A percentile compares a stretch with the other conserved stretches of the same genome.
Conservation (phyloP, 1,284 basidiomycete genomes). For the Marasmius fiardii region DNA sequence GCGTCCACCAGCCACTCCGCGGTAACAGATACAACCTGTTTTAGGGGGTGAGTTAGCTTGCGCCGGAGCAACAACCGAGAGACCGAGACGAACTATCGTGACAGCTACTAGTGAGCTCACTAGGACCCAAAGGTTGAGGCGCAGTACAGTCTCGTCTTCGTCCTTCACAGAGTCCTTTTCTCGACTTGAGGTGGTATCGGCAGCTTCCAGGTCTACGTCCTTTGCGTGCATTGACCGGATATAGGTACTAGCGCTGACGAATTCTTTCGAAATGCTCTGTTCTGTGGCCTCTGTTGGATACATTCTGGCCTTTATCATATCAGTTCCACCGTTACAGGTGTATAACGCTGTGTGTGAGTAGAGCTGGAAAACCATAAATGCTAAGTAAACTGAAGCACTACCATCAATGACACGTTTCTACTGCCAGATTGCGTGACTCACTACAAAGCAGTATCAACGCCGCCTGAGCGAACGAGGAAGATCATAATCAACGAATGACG, state of each 20-base stretch:
- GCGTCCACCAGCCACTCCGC: slow-evolving; percentile 84
- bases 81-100: slow-evolving; percentile 63
- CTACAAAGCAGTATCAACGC: slow-evolving; percentile 80
- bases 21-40: slow-evolving; percentile 45
- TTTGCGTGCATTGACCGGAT: too few species aligned
- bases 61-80: too few species aligned
- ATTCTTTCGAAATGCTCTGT: background rate
- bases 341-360: slow-evolving; percentile 81
- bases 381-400: slow-evolving; percentile 53
- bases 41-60: background rate
- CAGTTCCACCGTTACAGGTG: slow-evolving; percentile 37
- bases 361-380: slow-evolving; percentile 83
- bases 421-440: slow-evolving; percentile 31
- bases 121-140: slow-evolving; percentile 46
- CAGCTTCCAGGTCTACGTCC: too few species aligned
- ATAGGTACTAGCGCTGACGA: too few species aligned
- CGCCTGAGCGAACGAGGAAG: slow-evolving; percentile 37
- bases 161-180: slow-evolving; percentile 19
- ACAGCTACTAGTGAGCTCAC: slow-evolving; percentile 50
- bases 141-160: slow-evolving; percentile 49
- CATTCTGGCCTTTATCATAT: slow-evolving; percentile 36
- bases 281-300: slow-evolving; percentile 16
- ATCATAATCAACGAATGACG: background rate
- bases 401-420: slow-evolving; percentile 5
- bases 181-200: background rate